phyloP scores from a whole-genome alignment of 1,284 basidiomycete genomes.

The Fomitopsis palustris region DNA sequence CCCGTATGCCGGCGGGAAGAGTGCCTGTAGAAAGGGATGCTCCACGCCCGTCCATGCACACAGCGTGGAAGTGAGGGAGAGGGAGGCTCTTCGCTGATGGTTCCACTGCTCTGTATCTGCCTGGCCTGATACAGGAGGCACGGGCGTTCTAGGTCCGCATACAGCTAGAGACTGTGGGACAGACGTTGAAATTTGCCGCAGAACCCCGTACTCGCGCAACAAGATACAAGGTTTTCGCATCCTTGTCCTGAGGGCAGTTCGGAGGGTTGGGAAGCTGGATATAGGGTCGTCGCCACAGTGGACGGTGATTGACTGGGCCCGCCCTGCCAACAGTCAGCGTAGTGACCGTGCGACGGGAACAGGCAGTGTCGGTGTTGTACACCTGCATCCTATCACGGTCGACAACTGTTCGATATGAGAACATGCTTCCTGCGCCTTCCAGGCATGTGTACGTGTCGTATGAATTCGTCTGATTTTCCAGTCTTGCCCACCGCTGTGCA shows the following conservation, averaged over 20 bases:
- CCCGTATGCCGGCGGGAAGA: conserved; percentile 3
- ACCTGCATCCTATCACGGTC: background rate
- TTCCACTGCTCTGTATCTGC: background rate
- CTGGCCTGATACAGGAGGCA: conserved; percentile 3
- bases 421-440: no score
- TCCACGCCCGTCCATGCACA: background rate
- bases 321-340: background rate
- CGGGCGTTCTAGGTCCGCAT: conserved; percentile 2
- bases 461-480: no score
- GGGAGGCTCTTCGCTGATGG: conserved; percentile 2
- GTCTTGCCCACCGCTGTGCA: no score
- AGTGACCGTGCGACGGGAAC: background rate
- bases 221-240: background rate
- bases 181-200: background rate
- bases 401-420: background rate
- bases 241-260: background rate
- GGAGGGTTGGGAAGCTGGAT: background rate
- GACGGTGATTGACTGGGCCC: background rate
- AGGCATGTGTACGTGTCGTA: no score
- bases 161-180: background rate
- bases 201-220: background rate
- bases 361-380: background rate
- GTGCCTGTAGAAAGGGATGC: background rate
- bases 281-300: background rate
- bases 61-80: background rate